Conservation (phyloP, 768 basidiomycete genomes). For the Tephrocybe sp. region DNA sequence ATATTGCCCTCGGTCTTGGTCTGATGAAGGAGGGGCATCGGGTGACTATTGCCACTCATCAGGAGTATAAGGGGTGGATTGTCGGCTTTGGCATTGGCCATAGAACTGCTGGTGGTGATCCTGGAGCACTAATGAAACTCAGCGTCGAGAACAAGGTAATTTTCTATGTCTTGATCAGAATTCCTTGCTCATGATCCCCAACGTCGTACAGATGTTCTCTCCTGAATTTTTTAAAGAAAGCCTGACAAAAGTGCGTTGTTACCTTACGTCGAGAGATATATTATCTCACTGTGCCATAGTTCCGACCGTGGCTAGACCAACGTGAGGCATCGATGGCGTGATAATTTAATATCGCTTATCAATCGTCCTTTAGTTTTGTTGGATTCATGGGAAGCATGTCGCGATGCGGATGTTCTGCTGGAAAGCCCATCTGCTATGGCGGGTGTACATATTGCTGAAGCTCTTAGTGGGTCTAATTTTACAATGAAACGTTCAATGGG, state of each 20-base stretch:
- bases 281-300: slow-evolving; percentile 30
- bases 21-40: slow-evolving; percentile 49
- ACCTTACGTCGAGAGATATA: background rate
- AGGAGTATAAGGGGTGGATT: slow-evolving; percentile 56
- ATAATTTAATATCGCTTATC: background rate
- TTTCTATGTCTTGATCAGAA: background rate
- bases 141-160: slow-evolving; percentile 41
- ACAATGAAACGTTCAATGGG: background rate
- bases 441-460: slow-evolving; percentile 73
- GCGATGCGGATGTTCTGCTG: slow-evolving; percentile 64
- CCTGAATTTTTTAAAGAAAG: slow-evolving; percentile 71
- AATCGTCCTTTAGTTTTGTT: slow-evolving; percentile 41
- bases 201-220: slow-evolving; percentile 57
- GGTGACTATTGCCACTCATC: slow-evolving; percentile 59
- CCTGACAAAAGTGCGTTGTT: slow-evolving; percentile 44
- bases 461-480: slow-evolving; percentile 40
- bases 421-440: slow-evolving; percentile 72
- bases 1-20: slow-evolving; percentile 52
- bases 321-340: slow-evolving; percentile 38
- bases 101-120: slow-evolving; percentile 67
- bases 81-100: slow-evolving; percentile 59
- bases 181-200: slow-evolving; percentile 1
- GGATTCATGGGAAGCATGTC: slow-evolving; percentile 63
- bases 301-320: slow-evolving; percentile 66
- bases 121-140: slow-evolving; percentile 67